Evolutionary conservation across 169 alveolate species (phyloP).

Genomic region (Theileria annulata): DNA sequence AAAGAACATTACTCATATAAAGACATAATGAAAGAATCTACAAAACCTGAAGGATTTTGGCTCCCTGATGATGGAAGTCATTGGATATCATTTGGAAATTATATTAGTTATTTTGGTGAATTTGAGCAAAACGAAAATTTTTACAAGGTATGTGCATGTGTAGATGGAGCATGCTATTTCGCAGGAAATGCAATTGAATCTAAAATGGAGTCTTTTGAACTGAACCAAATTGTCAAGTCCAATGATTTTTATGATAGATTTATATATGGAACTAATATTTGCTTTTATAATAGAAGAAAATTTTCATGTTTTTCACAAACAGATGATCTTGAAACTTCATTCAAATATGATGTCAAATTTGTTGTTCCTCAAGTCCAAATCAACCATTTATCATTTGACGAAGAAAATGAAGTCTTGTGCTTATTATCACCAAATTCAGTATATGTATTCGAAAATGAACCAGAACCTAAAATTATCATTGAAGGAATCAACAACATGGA

Average conservation of each 20-base stretch:
- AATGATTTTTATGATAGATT: slow-evolving; percentile 11
- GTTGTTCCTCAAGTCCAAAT: neutral
- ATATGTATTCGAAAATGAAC: neutral
- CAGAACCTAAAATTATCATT: neutral
- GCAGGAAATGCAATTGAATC: slow-evolving; percentile 40
- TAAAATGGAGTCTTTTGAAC: slow-evolving; percentile 16
- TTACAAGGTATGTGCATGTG: slow-evolving; percentile 51
- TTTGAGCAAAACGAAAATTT: slow-evolving; percentile 11
- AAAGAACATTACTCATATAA: neutral
- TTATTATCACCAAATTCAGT: slow-evolving; percentile 19
- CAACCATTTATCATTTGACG: slow-evolving; percentile 4
- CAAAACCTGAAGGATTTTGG: slow-evolving; percentile 46
- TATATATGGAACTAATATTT: slow-evolving; percentile 6
- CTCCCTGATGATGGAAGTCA: slow-evolving; percentile 2
- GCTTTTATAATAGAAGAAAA: slow-evolving; percentile 39
- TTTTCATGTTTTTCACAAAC: slow-evolving; percentile 23
- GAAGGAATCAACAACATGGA: neutral
- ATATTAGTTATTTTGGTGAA: slow-evolving; percentile 16
- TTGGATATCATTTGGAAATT: slow-evolving; percentile 14
- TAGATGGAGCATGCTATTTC: slow-evolving; percentile 17
- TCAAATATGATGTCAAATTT: neutral
- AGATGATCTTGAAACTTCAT: slow-evolving; percentile 2
- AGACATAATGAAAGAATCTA: neutral
- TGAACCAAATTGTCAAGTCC: slow-evolving; percentile 8
- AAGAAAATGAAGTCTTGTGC: neutral